Conservation (phyloP, 1,284 basidiomycete species). For the Malassezia sympodialis region DNA sequence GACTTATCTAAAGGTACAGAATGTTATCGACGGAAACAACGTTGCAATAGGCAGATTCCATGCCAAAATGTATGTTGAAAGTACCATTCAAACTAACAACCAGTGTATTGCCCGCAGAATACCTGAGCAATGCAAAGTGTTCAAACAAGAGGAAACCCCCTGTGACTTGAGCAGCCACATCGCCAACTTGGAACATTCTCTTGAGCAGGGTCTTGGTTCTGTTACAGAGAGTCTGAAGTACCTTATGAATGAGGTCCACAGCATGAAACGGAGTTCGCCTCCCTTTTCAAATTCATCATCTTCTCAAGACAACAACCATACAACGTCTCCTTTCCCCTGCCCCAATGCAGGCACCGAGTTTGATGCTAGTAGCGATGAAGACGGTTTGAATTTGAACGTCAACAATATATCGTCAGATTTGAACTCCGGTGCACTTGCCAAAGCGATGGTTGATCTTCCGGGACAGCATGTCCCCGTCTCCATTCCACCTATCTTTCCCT, state of each 20-base stretch:
- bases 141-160: conserved; percentile 34
- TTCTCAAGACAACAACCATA: neutral
- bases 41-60: conserved; percentile 40
- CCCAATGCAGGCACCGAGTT: neutral
- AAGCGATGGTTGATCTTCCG: neutral
- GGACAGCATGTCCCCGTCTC: conserved; percentile 2
- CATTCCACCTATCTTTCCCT: conserved; percentile 24
- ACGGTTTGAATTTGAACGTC: neutral
- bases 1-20: conserved; percentile 22
- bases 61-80: conserved; percentile 29
- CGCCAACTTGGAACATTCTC: conserved; percentile 24
- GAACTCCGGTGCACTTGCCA: neutral
- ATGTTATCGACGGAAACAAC: conserved; percentile 45
- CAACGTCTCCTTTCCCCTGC: neutral
- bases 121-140: conserved; percentile 40
- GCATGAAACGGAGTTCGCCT: neutral
- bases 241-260: neutral
- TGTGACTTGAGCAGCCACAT: conserved; percentile 32
- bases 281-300: neutral
- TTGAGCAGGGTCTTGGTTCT: conserved; percentile 12
- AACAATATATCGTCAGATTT: neutral
- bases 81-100: neutral
- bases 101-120: conserved; percentile 40
- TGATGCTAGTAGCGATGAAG: neutral
- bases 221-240: neutral